Evolutionary conservation across 2,329 filamentous ascomycete genomes (phyloP), one percentile per base, ranked within the genome.

Genomic region (Pseudogymnoascus sp.): DNA sequence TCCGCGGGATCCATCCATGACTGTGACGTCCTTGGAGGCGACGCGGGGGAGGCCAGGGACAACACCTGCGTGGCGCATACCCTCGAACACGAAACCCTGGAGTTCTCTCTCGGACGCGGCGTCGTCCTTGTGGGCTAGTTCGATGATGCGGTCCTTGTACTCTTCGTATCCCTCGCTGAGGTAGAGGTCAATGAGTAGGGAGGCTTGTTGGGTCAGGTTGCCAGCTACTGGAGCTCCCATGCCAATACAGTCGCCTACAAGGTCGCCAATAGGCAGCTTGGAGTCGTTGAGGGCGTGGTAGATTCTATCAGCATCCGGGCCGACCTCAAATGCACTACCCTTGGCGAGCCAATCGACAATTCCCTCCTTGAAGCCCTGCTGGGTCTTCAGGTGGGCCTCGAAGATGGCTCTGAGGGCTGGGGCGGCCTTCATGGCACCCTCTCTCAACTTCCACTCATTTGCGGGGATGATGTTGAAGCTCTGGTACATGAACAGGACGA

Each of bases 51-150:
- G 71, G n/a, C 80, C 80, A 0, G 80, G 80, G 1, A 82, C 77
- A 1, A 80, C 77, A 16, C 79, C 79, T 5, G 78, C 78, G 68
- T 81, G 80, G 10, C 81, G 77, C 78, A 83, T 82, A 45, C 80
- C 81, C 69, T 83, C 81, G 66, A 77, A 81, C 2, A 83, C 80
- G 70, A 80, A 83, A 11, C 80, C 80, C 66, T 80, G 78, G 1
- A 83, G 75, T 67, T 83, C 80, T 34, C 72, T 69, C 62, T 78
- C 75, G 2, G 80, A 75, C 1, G 72, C 71, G 3, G 72, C 71
- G 4, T 77, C 73, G 47, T 79, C 75, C 66, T 74, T 75, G 64
- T 81, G 75, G 1, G 80, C 75, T 16, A 83, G 76, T 68, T 81
- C 75, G 21, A 82, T 70, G 64, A 83, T 81, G 34, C 80, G 79